These are phyloP conservation scores for Fusarium chlamydosporum DNA, from an alignment of 2,329 filamentous ascomycete genomes.

Conservation along the genomic window DNA sequence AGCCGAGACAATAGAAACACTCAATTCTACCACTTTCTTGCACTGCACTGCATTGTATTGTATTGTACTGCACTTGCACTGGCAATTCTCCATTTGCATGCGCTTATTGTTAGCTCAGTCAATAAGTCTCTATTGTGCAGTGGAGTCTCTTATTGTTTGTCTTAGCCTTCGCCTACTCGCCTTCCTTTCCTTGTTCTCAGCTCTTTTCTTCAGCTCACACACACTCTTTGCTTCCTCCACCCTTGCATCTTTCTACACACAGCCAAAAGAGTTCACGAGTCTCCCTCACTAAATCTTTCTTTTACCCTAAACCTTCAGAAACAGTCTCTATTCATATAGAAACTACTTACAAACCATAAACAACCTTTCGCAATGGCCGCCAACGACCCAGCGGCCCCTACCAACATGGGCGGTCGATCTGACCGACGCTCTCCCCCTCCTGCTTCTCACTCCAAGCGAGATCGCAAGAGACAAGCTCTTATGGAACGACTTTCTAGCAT, in stretches of 20 bases:
- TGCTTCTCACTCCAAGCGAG: conserved; percentile 80
- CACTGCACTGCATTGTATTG: conserved; percentile 10
- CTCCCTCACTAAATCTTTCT: conserved; percentile 3
- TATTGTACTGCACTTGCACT: conserved; percentile 6
- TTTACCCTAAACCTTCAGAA: conserved; percentile 1
- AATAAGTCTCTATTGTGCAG: conserved; percentile 6
- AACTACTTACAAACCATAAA: conserved; percentile 6
- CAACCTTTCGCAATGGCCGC: conserved; percentile 55
- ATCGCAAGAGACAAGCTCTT: conserved; percentile 88
- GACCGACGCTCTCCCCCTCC: conserved; percentile 58
- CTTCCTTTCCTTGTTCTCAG: conserved; percentile 20
- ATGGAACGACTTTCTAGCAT: conserved; percentile 83
- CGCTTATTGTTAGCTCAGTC: conserved; percentile 8
- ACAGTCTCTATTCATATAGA: not conserved
- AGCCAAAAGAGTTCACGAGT: conserved; percentile 17
- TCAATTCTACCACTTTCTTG: conserved; percentile 13
- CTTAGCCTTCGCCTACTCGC: not conserved
- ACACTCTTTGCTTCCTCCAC: conserved; percentile 32
- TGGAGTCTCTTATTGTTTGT: conserved; percentile 6
- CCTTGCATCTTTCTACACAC: conserved; percentile 21
- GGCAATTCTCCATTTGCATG: conserved; percentile 8
- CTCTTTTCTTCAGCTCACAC: conserved; percentile 28
- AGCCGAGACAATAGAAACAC: conserved; percentile 37
- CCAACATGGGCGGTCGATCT: conserved; percentile 53
- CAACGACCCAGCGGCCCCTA: conserved; percentile 55